phyloP scores from a whole-genome alignment of 306 rosid genomes.

The Quercus glauca region DNA sequence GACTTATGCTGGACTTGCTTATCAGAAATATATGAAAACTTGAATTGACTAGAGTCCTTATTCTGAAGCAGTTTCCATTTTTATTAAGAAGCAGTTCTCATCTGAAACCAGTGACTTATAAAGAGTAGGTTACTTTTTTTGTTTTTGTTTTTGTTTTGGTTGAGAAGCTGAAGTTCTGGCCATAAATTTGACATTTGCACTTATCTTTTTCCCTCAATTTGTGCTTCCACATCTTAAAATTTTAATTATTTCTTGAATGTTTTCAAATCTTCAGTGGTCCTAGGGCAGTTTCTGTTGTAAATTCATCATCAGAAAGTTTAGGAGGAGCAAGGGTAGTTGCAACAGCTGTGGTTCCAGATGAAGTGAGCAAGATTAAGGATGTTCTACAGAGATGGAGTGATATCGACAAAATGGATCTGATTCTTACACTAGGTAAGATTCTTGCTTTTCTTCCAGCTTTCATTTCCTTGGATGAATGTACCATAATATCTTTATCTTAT shows the following conservation, averaged over 20 bases:
- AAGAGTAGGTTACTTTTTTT: neutral
- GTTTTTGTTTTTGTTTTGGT: neutral
- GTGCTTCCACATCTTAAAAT: constrained; percentile 15
- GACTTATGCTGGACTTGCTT: neutral
- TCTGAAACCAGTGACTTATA: neutral
- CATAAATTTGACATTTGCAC: neutral
- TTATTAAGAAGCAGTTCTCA: neutral
- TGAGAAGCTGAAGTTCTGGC: neutral
- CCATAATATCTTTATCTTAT: neutral
- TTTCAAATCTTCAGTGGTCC: constrained; percentile 65
- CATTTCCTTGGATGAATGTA: constrained; percentile 1
- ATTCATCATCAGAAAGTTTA: constrained; percentile 72
- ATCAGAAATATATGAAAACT: neutral
- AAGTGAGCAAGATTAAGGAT: constrained; percentile 66
- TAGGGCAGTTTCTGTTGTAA: constrained; percentile 81
- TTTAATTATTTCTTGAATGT: constrained; percentile 7
- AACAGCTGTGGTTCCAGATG: constrained; percentile 71
- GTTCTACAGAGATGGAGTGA: constrained; percentile 79
- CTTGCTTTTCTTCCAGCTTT: neutral
- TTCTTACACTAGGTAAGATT: constrained; percentile 78
- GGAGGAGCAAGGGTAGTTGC: constrained; percentile 84
- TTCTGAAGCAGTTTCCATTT: neutral
- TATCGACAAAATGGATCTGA: constrained; percentile 71
- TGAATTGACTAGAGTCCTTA: neutral
- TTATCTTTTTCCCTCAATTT: neutral